Percentiles rank a stretch among this genome's conserved stretches.
phyloP scores from a whole-genome alignment of 2,329 filamentous ascomycete genomes.

The Pochonia chlamydosporia region DNA sequence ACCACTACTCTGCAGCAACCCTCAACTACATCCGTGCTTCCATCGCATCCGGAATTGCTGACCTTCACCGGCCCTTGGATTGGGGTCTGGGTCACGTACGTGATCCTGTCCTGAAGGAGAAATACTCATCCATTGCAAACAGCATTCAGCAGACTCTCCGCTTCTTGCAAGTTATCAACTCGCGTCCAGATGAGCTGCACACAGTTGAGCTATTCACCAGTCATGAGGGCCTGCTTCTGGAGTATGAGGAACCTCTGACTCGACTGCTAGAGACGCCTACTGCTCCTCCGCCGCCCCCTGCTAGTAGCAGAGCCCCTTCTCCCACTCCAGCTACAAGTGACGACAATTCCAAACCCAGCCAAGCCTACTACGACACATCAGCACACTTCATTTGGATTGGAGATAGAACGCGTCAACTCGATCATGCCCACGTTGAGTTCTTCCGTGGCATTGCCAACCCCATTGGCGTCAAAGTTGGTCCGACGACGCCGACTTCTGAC shows the following conservation, averaged over 20 bases:
- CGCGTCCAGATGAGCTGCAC: slow-evolving; percentile 75
- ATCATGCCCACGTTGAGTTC: slow-evolving; percentile 93
- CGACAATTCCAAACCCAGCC: slow-evolving; percentile 18
- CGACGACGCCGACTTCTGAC: slow-evolving; percentile 71
- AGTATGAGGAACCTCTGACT: slow-evolving; percentile 89
- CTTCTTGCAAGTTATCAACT: slow-evolving; percentile 92
- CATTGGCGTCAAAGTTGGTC: slow-evolving; percentile 93
- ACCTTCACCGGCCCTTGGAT: slow-evolving; percentile 87
- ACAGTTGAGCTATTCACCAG: slow-evolving; percentile 94
- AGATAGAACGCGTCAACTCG: slow-evolving; percentile 88
- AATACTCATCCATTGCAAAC: slow-evolving; percentile 78
- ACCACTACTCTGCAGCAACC: slow-evolving; percentile 92
- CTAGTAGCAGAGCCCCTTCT: slow-evolving; percentile 33
- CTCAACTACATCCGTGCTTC: slow-evolving; percentile 88
- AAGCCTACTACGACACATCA: slow-evolving; percentile 86
- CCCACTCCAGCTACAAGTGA: slow-evolving; percentile 25
- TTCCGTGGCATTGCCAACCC: slow-evolving; percentile 95
- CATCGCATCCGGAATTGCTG: slow-evolving; percentile 81
- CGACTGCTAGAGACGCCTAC: slow-evolving; percentile 63
- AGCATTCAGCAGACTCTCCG: slow-evolving; percentile 87
- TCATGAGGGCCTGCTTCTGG: slow-evolving; percentile 88
- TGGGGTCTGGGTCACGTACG: slow-evolving; percentile 92
- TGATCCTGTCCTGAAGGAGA: slow-evolving; percentile 74
- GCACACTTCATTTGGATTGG: slow-evolving; percentile 98
- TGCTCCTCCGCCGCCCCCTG: slow-evolving; percentile 11